Evolutionary conservation across 306 rosid species (phyloP).

Genomic region (Malus domestica): DNA sequence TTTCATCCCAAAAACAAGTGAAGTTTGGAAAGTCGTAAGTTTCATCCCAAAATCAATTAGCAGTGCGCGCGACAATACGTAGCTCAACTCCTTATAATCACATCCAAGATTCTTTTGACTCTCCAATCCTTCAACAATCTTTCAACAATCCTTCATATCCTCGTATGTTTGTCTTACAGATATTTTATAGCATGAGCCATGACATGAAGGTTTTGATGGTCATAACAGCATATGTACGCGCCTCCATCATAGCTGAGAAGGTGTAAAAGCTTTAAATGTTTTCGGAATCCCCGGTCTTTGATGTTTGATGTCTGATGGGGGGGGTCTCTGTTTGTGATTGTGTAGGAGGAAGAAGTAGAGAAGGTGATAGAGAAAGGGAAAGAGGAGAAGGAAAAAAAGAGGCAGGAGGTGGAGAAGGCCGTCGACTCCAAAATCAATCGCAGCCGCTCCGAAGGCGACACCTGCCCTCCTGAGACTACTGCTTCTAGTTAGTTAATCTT

Average conservation of each 20-base stretch:
- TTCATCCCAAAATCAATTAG: no score
- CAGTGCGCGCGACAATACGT: no score
- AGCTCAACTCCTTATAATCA: no score
- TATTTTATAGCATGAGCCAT: no score
- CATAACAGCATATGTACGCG: no score
- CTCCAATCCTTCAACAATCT: no score
- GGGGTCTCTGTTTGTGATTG: background rate
- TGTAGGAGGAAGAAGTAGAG: conserved; percentile 34
- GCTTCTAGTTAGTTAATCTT: background rate
- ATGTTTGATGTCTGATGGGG: background rate
- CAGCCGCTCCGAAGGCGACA: background rate
- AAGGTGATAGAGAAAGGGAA: conserved; percentile 25
- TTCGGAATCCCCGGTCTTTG: background rate
- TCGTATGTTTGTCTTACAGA: no score
- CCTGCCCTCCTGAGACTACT: background rate
- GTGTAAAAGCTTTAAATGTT: background rate
- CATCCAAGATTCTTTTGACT: no score
- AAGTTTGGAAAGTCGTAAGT: no score
- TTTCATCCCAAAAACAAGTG: no score
- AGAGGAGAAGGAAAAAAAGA: conserved; percentile 29
- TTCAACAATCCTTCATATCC: no score
- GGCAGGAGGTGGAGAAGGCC: conserved; percentile 33
- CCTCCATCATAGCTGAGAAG: background rate
- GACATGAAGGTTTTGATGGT: no score
- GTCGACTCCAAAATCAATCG: conserved; percentile 17